Conservation (phyloP, 768 basidiomycete species). For the Mycena chlorophos region DNA sequence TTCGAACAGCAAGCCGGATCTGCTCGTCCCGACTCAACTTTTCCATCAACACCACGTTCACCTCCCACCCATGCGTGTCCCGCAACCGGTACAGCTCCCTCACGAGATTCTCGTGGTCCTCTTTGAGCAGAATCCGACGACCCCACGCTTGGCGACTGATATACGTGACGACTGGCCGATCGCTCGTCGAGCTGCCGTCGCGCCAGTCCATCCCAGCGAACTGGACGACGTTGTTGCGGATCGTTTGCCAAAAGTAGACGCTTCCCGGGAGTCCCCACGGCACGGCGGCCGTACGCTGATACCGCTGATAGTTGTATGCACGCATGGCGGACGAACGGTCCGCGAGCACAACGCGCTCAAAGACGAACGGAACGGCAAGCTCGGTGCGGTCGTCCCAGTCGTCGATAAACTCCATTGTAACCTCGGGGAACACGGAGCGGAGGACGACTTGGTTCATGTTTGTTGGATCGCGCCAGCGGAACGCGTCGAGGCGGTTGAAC, state of each 20-base stretch:
- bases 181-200: constrained; percentile 45
- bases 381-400: constrained; percentile 84
- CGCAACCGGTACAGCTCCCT: constrained; percentile 67
- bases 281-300: constrained; percentile 74
- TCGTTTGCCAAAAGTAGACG: constrained; percentile 81
- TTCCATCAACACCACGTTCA: constrained; percentile 86
- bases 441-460: constrained; percentile 88
- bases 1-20: constrained; percentile 74
- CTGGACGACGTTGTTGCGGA: constrained; percentile 70
- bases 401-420: constrained; percentile 74
- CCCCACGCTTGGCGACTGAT: constrained; percentile 89
- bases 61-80: constrained; percentile 76
- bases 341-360: constrained; percentile 83
- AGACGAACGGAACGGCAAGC: constrained; percentile 68
- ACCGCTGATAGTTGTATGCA: constrained; percentile 62
- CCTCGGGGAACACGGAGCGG: constrained; percentile 76
- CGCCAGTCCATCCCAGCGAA: constrained; percentile 61
- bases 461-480: constrained; percentile 89
- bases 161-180: constrained; percentile 85
- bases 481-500: constrained; percentile 71
- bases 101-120: constrained; percentile 80
- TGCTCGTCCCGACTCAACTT: constrained; percentile 79
- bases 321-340: constrained; percentile 86
- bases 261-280: constrained; percentile 76
- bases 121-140: constrained; percentile 72